These are phyloP conservation scores for Microbotryum silenes-acaulis DNA, from an alignment of 1,284 basidiomycete species.

Conservation along the genomic window DNA sequence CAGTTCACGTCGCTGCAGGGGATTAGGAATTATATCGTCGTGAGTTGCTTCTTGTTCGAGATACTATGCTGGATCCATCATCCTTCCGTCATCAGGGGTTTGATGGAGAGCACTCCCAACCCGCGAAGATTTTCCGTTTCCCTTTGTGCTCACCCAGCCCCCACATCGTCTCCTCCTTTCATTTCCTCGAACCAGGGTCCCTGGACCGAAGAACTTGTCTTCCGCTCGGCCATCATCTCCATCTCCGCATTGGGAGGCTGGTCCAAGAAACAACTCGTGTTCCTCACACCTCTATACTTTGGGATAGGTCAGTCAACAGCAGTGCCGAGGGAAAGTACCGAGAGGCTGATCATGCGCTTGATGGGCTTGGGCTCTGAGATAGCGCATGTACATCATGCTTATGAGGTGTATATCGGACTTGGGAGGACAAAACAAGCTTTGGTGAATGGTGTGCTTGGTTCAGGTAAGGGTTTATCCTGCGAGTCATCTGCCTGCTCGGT, in stretches of 20 bases:
- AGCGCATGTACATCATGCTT: conserved; percentile 90
- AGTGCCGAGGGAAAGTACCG: no score
- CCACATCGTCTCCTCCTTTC: not conserved
- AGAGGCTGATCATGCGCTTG: not conserved
- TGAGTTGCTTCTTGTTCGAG: conserved; percentile 43
- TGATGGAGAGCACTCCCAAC: not conserved
- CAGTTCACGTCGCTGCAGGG: conserved; percentile 52
- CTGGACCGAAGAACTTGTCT: conserved; percentile 85
- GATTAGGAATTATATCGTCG: conserved; percentile 68
- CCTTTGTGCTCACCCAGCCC: not conserved
- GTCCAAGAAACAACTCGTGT: conserved; percentile 55
- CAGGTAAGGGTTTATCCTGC: conserved; percentile 48
- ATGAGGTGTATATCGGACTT: conserved; percentile 66
- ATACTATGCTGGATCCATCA: not conserved
- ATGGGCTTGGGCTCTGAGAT: not conserved
- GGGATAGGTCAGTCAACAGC: conserved; percentile 58
- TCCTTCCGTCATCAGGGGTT: not conserved
- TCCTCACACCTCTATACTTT: conserved; percentile 76
- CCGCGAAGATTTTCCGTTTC: not conserved
- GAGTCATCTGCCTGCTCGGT: no score
- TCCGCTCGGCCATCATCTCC: conserved; percentile 72
- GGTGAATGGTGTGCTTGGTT: conserved; percentile 52
- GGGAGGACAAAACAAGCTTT: conserved; percentile 59
- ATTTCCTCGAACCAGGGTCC: conserved; percentile 55
- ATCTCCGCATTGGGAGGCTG: conserved; percentile 63